Evolutionary conservation across 169 alveolate species (phyloP), one percentile per base, ranked within the genome.

Genomic region (Cryptosporidium bovis): DNA sequence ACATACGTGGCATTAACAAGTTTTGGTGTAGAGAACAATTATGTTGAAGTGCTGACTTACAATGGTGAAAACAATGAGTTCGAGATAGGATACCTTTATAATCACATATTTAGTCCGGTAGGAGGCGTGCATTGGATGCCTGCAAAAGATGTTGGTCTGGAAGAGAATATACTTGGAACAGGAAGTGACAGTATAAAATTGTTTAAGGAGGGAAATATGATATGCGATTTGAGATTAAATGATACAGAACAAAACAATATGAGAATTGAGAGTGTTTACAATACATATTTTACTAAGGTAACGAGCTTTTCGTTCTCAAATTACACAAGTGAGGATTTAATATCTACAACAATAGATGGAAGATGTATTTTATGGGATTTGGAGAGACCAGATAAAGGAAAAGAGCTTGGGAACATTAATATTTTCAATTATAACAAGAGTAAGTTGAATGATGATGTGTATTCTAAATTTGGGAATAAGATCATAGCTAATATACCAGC

Each of bases 111-210:
- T 48, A 56, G 77, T 27, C 87, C 87, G 2, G 71, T 77, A 12
- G 87, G 87, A 18, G 87, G 87, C 13, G 51, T 77, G n/a, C 71
- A 55, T 62, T 77, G 87, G 87, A 77, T 77, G 87, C 87, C 87
- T 46, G 64, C 64, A 46, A 13, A 62, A n/a, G 34, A 6, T 46
- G 29, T 36, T 27, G 12, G 48, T 2, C 44, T 62, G 29, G 87
- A 77, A 18, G 87, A 60, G 20, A 77, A 44, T 24, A 56, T 77
- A 27, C 46, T 77, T 24, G 87, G 65, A 77, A 77, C 64, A 36
- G 87, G 58, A 40, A 60, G 71, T 24, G 87, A 77, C 27, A 62
- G 71, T 40, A 77, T 77, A 18, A 36, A 15, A 8, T 50, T 77
- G 3, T 77, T 77, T 60, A 77, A 77, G 40, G 87, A 77, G 27